Evolutionary conservation across 2,329 filamentous ascomycete species (phyloP).

Genomic region (Fusarium piperis): DNA sequence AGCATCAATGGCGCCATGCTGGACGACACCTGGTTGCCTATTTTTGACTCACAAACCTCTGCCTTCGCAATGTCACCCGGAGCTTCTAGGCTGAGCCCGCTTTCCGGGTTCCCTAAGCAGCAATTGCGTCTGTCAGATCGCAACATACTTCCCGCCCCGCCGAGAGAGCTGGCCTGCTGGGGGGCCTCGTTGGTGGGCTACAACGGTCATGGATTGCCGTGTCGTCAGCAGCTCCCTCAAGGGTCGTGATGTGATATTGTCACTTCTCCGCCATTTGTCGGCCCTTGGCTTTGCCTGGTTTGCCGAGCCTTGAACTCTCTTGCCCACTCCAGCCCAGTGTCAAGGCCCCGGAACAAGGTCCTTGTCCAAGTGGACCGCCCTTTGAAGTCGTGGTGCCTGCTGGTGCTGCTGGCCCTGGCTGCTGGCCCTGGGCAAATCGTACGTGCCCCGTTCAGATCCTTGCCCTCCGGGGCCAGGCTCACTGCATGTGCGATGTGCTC

Average conservation of each 20-base stretch:
- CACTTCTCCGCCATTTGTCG: conserved; percentile 31
- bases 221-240: conserved; percentile 24
- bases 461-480: conserved; percentile 20
- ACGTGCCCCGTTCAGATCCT: conserved; percentile 26
- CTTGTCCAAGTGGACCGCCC: conserved; percentile 17
- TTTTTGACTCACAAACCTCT: conserved; percentile 12
- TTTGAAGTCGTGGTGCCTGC: conserved; percentile 36
- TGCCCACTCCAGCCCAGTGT: background rate
- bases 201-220: background rate
- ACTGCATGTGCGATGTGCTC: conserved; percentile 36
- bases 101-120: conserved; percentile 15
- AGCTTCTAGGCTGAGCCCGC: conserved; percentile 21
- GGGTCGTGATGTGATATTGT: conserved; percentile 25
- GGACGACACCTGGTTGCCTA: conserved; percentile 2
- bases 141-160: conserved; percentile 22
- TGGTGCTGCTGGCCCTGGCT: conserved; percentile 21
- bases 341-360: conserved; percentile 23
- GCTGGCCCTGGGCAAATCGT: conserved; percentile 29
- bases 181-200: conserved; percentile 13
- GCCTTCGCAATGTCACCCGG: conserved; percentile 12
- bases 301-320: conserved; percentile 9
- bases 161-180: background rate
- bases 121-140: conserved; percentile 25
- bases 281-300: conserved; percentile 12
- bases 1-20: conserved; percentile 28